These are phyloP conservation scores for Bacidia rubella DNA, from an alignment of 495 filamentous ascomycete genomes.

Conservation along the genomic window DNA sequence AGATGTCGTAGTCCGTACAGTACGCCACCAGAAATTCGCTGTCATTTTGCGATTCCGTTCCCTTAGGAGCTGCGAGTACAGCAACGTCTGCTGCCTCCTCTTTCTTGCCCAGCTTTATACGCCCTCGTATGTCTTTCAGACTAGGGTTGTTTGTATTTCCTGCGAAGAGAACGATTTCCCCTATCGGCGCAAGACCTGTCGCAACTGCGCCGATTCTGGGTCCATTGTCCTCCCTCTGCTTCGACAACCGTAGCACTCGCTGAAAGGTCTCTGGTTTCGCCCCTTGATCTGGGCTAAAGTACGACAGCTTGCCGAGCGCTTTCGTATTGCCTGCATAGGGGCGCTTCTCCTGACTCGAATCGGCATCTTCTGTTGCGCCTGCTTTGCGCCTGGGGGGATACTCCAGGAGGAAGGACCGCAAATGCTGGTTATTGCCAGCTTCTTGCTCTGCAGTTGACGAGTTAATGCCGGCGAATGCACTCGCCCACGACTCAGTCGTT, in stretches of 20 bases:
- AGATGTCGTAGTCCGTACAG: slow-evolving; percentile 67
- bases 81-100: slow-evolving; percentile 77
- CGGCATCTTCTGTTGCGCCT: slow-evolving; percentile 21
- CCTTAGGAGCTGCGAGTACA: slow-evolving; percentile 41
- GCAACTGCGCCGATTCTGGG: slow-evolving; percentile 58
- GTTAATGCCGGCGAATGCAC: slow-evolving; percentile 76
- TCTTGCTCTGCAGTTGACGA: slow-evolving; percentile 56
- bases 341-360: slow-evolving; percentile 12
- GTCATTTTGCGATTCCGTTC: slow-evolving; percentile 27
- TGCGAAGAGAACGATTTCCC: slow-evolving; percentile 70
- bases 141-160: slow-evolving; percentile 40
- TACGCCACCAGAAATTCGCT: slow-evolving; percentile 61
- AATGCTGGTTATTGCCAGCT: slow-evolving; percentile 74
- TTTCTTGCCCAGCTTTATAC: slow-evolving; percentile 44
- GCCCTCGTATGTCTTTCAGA: slow-evolving; percentile 48
- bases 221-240: slow-evolving; percentile 19
- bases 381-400: slow-evolving; percentile 26
- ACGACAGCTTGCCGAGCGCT: slow-evolving; percentile 28
- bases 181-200: slow-evolving; percentile 55
- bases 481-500: slow-evolving; percentile 38
- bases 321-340: slow-evolving; percentile 22
- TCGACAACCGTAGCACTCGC: slow-evolving; percentile 51
- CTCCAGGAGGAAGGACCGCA: slow-evolving; percentile 62
- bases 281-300: slow-evolving; percentile 46
- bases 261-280: slow-evolving; percentile 60